Evolutionary conservation across 805 yeast genomes (phyloP).

Genomic region (Yamadazyma philogaea): DNA sequence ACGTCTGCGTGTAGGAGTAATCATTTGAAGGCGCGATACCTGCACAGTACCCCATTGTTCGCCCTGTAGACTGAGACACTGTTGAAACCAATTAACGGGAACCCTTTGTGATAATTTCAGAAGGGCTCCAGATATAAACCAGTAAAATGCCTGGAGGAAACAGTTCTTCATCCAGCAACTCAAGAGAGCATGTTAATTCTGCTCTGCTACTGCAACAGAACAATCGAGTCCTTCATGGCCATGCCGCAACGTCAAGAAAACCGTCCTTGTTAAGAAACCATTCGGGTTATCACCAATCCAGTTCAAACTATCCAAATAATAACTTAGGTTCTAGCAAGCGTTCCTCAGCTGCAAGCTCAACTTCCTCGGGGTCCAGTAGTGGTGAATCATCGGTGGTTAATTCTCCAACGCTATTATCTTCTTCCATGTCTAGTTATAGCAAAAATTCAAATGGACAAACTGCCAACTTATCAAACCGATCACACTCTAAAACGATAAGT

Average conservation of each 20-base stretch:
- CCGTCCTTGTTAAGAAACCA: slow-evolving; percentile 17
- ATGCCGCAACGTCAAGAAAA: slow-evolving; percentile 13
- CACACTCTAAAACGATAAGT: slow-evolving; percentile 13
- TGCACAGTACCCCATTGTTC: background rate
- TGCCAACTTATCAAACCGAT: background rate
- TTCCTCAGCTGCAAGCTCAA: slow-evolving; percentile 4
- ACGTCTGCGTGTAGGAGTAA: too few relatives aligned
- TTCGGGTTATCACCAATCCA: slow-evolving; percentile 10
- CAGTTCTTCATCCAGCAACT: background rate
- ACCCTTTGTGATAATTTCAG: background rate
- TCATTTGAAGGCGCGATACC: slow-evolving; percentile 4
- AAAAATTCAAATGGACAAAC: slow-evolving; percentile 2
- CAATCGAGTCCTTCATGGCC: slow-evolving; percentile 6
- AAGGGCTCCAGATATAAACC: background rate
- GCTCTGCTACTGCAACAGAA: slow-evolving; percentile 4
- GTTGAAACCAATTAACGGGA: slow-evolving; percentile 2
- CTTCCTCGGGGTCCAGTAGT: slow-evolving; percentile 11
- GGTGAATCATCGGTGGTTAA: slow-evolving; percentile 9
- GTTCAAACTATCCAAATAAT: slow-evolving; percentile 1
- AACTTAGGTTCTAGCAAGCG: background rate
- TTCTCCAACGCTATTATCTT: slow-evolving; percentile 9
- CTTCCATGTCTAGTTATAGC: background rate
- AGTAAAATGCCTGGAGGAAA: slow-evolving; percentile 3
- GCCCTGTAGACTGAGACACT: background rate
- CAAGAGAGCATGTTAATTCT: slow-evolving; percentile 9